These are phyloP conservation scores for Vaccinium corymbosum DNA, from an alignment of 148 eudicot genomes.

Conservation along the genomic window DNA sequence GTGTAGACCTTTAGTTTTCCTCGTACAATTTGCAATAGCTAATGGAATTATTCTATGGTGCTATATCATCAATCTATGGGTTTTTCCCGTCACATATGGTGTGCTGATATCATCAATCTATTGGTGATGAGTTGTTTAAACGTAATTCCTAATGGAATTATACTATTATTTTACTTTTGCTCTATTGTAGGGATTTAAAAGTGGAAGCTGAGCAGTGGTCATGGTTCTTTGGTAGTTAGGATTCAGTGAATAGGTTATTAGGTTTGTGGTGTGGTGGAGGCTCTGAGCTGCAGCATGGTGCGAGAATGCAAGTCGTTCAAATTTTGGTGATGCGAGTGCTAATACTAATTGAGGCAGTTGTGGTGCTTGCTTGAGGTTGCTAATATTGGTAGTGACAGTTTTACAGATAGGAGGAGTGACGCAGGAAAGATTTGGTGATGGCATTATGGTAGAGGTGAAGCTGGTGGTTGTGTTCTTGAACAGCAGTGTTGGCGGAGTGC, in stretches of 20 bases:
- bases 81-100: too few relatives aligned
- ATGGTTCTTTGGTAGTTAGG: neutral
- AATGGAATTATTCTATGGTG: too few relatives aligned
- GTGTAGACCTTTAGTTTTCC: neutral
- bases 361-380: conserved; percentile 5
- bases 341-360: neutral
- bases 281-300: neutral
- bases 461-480: neutral
- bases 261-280: neutral
- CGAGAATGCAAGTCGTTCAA: neutral
- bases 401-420: neutral
- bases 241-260: neutral
- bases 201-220: neutral
- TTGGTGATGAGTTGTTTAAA: neutral
- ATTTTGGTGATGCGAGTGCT: neutral
- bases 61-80: neutral
- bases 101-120: neutral
- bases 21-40: neutral
- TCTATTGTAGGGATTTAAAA: neutral
- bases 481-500: neutral
- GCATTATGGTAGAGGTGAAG: neutral
- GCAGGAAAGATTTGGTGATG: conserved; percentile 5
- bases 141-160: neutral
- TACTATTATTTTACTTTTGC: neutral
- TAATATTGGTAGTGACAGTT: neutral